Percentiles rank a stretch among this genome's conserved stretches.
Evolutionary conservation across 495 filamentous ascomycete species (phyloP).

Genomic region (Amniculicola lignicola): DNA sequence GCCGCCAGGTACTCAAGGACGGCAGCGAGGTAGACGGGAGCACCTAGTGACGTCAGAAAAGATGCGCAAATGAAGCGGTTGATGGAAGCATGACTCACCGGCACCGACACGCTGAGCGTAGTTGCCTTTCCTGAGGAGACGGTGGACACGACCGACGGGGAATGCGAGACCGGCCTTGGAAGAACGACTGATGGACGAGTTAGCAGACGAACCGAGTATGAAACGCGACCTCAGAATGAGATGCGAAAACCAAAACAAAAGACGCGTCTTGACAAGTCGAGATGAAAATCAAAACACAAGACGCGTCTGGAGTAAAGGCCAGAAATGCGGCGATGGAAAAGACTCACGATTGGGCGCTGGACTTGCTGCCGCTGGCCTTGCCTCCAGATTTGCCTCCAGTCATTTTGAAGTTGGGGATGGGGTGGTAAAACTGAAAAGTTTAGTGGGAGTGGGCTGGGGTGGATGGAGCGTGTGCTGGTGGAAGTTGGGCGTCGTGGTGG

Average conservation of each 20-base stretch:
- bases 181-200: slow-evolving; percentile 65
- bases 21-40: slow-evolving; percentile 95
- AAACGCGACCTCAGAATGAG: slow-evolving; percentile 39
- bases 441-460: slow-evolving; percentile 37
- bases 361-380: slow-evolving; percentile 94
- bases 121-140: slow-evolving; percentile 99
- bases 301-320: slow-evolving; percentile 27
- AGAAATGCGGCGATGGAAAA: slow-evolving; percentile 19
- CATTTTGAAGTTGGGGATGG: slow-evolving; percentile 69
- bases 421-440: slow-evolving; percentile 30
- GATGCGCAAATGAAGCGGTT: slow-evolving; percentile 12
- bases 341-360: slow-evolving; percentile 88
- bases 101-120: slow-evolving; percentile 99
- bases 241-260: slow-evolving; percentile 29
- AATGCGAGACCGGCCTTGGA: slow-evolving; percentile 99
- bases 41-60: slow-evolving; percentile 42
- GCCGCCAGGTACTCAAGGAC: slow-evolving; percentile 98
- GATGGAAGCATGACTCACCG: slow-evolving; percentile 51
- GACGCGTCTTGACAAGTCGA: slow-evolving; percentile 37
- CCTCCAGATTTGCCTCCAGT: slow-evolving; percentile 98
- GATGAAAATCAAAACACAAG: slow-evolving; percentile 22
- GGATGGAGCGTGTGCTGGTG: slow-evolving; percentile 37
- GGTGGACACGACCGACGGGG: slow-evolving; percentile 99
- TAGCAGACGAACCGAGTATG: slow-evolving; percentile 2
- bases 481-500: slow-evolving; percentile 19